Conservation (phyloP, 2,329 filamentous ascomycete genomes). For the Pseudogymnoascus sp. region DNA sequence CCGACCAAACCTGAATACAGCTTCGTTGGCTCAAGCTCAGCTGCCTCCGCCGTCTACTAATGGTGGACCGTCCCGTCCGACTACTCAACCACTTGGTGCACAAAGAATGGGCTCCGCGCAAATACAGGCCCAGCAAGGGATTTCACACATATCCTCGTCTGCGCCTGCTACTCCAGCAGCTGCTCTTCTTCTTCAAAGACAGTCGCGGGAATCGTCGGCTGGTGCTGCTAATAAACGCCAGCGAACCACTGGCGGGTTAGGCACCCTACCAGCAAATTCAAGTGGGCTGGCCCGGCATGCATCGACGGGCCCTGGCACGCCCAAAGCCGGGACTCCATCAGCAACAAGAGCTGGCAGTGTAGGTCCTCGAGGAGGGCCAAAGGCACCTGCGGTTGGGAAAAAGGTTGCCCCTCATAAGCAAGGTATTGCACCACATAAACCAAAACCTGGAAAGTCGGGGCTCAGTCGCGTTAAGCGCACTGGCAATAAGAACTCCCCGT, state of each 20-base stretch:
- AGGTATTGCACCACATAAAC: conserved; percentile 23
- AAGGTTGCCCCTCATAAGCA: conserved; percentile 28
- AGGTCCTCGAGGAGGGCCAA: conserved; percentile 42
- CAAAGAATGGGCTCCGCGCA: conserved; percentile 14
- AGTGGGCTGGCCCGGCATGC: conserved; percentile 54
- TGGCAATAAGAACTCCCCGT: conserved; percentile 49
- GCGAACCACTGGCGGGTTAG: conserved; percentile 34
- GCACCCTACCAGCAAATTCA: conserved; percentile 41
- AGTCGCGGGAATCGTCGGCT: conserved; percentile 48
- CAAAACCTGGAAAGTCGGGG: conserved; percentile 42
- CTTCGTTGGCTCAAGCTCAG: conserved; percentile 20
- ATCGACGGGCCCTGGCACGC: conserved; percentile 54
- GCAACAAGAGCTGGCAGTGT: conserved; percentile 46
- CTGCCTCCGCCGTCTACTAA: conserved; percentile 21
- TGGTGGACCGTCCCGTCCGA: conserved; percentile 21
- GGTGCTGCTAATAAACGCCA: conserved; percentile 50
- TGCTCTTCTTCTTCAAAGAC: conserved; percentile 49
- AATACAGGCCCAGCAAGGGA: conserved; percentile 20
- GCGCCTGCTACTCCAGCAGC: conserved; percentile 53
- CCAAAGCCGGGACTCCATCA: conserved; percentile 38
- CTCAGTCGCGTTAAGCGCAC: conserved; percentile 51
- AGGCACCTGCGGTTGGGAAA: conserved; percentile 30
- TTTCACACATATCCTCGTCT: conserved; percentile 33
- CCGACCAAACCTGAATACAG: conserved; percentile 18
- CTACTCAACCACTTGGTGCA: conserved; percentile 18